These are phyloP conservation scores for Fusarium austroafricanum DNA, from an alignment of 2,329 filamentous ascomycete species.

Conservation along the genomic window DNA sequence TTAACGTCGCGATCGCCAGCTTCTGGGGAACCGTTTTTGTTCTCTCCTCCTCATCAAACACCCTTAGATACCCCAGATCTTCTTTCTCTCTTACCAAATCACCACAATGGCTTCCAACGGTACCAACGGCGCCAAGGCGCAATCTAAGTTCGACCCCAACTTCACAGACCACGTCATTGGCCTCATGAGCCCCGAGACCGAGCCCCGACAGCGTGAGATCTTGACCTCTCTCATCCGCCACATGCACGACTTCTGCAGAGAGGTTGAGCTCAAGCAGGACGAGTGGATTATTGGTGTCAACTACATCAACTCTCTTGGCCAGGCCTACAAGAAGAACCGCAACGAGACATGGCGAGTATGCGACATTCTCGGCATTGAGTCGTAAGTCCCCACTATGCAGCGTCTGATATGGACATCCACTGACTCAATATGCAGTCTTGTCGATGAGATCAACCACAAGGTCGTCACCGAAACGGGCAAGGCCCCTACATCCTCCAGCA, in stretches of 20 bases:
- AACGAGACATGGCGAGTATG: conserved; percentile 81
- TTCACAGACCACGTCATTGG: conserved; percentile 81
- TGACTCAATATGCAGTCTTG: not conserved
- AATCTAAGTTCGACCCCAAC: conserved; percentile 73
- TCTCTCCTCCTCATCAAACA: not conserved
- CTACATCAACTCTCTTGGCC: conserved; percentile 79
- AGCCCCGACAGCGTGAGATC: conserved; percentile 72
- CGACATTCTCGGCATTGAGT: conserved; percentile 80
- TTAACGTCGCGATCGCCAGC: conserved; percentile 18
- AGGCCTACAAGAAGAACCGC: conserved; percentile 73
- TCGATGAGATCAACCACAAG: conserved; percentile 70
- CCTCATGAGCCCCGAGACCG: conserved; percentile 76
- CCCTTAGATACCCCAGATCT: conserved; percentile 8
- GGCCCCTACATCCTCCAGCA: conserved; percentile 78
- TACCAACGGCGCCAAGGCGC: conserved; percentile 29
- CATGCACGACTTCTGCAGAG: conserved; percentile 82
- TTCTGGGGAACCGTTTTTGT: not conserved
- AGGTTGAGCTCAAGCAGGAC: conserved; percentile 79
- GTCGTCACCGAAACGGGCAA: conserved; percentile 70
- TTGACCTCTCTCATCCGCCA: conserved; percentile 74
- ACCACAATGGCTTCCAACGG: conserved; percentile 37
- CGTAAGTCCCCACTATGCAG: conserved; percentile 57
- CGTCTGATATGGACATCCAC: no score
- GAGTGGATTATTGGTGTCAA: conserved; percentile 82
- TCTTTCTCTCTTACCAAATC: not conserved